Evolutionary conservation across 1,284 basidiomycete species (phyloP).

Genomic region (Rhodotorula mucilaginosa): DNA sequence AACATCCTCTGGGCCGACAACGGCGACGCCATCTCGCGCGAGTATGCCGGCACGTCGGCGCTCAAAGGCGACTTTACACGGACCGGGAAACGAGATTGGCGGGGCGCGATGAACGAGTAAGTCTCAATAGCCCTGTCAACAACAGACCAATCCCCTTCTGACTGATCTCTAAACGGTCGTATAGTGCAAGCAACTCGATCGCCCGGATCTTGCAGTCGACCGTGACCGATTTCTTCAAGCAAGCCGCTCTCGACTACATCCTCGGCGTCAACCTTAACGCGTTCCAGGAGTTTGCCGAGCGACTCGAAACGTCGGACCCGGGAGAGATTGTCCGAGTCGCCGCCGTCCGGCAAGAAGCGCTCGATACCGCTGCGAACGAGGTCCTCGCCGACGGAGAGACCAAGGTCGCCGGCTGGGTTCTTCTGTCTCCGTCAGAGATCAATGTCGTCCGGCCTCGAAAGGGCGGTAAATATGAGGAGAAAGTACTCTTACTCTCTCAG

Average conservation of each 20-base stretch:
- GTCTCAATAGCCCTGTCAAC: not conserved
- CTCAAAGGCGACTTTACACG: slow-evolving; percentile 96
- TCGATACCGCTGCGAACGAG: slow-evolving; percentile 77
- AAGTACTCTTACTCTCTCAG: slow-evolving; percentile 67
- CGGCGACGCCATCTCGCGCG: slow-evolving; percentile 69
- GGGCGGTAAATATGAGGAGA: slow-evolving; percentile 84
- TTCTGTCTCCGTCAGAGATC: slow-evolving; percentile 77
- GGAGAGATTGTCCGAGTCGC: slow-evolving; percentile 81
- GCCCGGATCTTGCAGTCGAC: slow-evolving; percentile 62
- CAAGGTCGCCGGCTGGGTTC: slow-evolving; percentile 81
- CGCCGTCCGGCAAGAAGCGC: slow-evolving; percentile 81
- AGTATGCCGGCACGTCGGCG: slow-evolving; percentile 84
- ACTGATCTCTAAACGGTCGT: not conserved
- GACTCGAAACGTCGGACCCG: slow-evolving; percentile 82
- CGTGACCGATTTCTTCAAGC: slow-evolving; percentile 80
- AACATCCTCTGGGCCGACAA: slow-evolving; percentile 97
- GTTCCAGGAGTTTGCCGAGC: slow-evolving; percentile 85
- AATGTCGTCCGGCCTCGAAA: slow-evolving; percentile 58
- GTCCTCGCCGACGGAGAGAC: slow-evolving; percentile 78
- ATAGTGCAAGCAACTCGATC: slow-evolving; percentile 49
- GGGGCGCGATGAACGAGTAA: slow-evolving; percentile 79
- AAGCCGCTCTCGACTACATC: slow-evolving; percentile 70
- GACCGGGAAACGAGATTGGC: slow-evolving; percentile 89
- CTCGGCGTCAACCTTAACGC: slow-evolving; percentile 81
- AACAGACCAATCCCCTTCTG: too few relatives aligned